Conservation (phyloP, 208 protist genomes). For the Acanthamoeba healyi region DNA sequence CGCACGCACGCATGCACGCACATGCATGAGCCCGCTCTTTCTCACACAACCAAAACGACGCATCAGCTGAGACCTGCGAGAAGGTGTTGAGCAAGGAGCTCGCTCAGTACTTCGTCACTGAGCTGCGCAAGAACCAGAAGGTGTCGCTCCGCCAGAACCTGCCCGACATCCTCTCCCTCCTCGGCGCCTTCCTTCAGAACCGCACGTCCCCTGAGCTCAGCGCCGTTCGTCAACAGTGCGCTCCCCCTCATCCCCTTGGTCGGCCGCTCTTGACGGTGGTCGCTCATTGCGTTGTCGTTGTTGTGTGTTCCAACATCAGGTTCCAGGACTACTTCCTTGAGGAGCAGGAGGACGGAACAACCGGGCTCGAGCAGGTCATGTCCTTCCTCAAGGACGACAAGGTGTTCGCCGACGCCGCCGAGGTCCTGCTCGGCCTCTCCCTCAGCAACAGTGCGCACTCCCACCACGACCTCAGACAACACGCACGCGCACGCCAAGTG, state of each 20-base stretch:
- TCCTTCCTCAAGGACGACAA: conserved; percentile 38
- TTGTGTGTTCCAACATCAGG: neutral
- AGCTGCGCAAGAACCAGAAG: conserved; percentile 49
- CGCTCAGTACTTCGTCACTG: conserved; percentile 26
- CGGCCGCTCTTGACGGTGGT: neutral
- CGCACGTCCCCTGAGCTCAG: neutral
- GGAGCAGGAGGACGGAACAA: conserved; percentile 28
- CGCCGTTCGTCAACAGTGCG: neutral
- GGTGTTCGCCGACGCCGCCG: conserved; percentile 42
- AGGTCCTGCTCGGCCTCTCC: conserved; percentile 21
- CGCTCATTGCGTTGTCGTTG: neutral
- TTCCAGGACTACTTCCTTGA: conserved; percentile 51
- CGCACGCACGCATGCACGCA: neutral
- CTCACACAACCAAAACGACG: neutral
- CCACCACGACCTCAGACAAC: neutral
- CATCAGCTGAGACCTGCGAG: neutral
- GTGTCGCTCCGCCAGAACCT: conserved; percentile 19
- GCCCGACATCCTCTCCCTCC: neutral
- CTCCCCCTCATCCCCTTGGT: neutral
- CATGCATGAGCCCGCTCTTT: neutral
- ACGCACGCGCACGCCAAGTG: neutral
- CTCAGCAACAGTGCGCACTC: neutral
- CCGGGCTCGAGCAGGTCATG: conserved; percentile 32
- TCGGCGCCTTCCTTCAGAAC: neutral
- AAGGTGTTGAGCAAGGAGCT: neutral